These are phyloP conservation scores for Haematococcus lacustris DNA, from an alignment of 139 green algal genomes.

Conservation along the genomic window DNA sequence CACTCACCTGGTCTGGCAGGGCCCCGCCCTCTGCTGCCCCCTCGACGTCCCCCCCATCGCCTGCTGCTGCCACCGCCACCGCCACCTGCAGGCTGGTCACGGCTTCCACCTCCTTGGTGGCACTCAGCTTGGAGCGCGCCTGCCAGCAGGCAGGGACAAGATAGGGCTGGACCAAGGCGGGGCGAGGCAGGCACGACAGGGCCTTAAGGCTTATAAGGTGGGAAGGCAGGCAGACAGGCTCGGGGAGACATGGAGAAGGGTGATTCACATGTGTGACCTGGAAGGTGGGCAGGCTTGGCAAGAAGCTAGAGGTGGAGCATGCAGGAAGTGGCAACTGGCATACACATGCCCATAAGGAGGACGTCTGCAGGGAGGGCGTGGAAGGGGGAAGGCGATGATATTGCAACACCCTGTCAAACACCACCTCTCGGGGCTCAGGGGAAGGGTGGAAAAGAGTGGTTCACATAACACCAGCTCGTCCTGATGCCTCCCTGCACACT, in stretches of 20 bases:
- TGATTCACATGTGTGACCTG: neutral
- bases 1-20: no score
- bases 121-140: slow-evolving; percentile 5
- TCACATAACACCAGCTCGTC: neutral
- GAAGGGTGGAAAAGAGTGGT: neutral
- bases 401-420: no score
- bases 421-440: neutral
- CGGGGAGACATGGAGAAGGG: neutral
- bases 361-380: neutral
- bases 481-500: no score
- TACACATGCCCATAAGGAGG: neutral
- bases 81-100: no score
- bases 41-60: neutral
- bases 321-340: neutral
- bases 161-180: neutral
- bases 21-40: neutral
- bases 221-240: neutral
- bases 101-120: no score
- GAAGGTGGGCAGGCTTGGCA: neutral
- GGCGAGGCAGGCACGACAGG: neutral
- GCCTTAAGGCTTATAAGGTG: neutral
- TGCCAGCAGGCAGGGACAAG: neutral
- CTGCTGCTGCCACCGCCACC: no score
- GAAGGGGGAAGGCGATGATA: no score
- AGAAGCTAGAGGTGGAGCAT: neutral